A percentile compares a stretch with the other conserved stretches of the same genome.
Conservation (phyloP, 139 green algal genomes). For the Microglena sp. region DNA sequence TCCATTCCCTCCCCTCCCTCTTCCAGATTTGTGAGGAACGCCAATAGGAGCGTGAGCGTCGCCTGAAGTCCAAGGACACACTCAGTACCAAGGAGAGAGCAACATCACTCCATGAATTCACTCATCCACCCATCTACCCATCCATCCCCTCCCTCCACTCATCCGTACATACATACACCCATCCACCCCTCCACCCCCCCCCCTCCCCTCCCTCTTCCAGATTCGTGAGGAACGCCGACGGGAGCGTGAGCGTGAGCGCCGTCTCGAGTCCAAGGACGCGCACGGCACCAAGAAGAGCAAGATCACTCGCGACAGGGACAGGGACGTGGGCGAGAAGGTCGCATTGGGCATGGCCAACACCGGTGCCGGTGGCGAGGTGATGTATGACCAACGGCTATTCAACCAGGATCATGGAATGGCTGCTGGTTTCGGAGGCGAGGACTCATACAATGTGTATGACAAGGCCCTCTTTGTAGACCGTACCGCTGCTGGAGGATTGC, state of each 20-base stretch:
- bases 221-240: slow-evolving; percentile 53
- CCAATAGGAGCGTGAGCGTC: slow-evolving; percentile 73
- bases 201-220: not conserved
- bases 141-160: not conserved
- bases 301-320: slow-evolving; percentile 84
- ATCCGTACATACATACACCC: not conserved
- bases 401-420: slow-evolving; percentile 89
- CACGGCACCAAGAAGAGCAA: slow-evolving; percentile 79
- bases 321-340: slow-evolving; percentile 86
- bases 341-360: slow-evolving; percentile 52
- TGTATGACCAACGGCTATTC: slow-evolving; percentile 97
- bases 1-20: not conserved
- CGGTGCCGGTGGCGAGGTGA: slow-evolving; percentile 60
- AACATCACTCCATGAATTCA: not conserved
- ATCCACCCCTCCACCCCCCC: not conserved
- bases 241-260: slow-evolving; percentile 83
- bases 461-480: slow-evolving; percentile 86
- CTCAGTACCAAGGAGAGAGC: slow-evolving; percentile 19
- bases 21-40: slow-evolving; percentile 43
- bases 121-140: not conserved
- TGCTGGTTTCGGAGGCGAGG: slow-evolving; percentile 73
- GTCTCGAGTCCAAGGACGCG: slow-evolving; percentile 64
- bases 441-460: slow-evolving; percentile 94
- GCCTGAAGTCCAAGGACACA: slow-evolving; percentile 64
- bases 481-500: slow-evolving; percentile 1